Base-by-base conservation (phyloP, 2,329 filamentous ascomycete genomes). In the Malbranchea zuffiana region DNA sequence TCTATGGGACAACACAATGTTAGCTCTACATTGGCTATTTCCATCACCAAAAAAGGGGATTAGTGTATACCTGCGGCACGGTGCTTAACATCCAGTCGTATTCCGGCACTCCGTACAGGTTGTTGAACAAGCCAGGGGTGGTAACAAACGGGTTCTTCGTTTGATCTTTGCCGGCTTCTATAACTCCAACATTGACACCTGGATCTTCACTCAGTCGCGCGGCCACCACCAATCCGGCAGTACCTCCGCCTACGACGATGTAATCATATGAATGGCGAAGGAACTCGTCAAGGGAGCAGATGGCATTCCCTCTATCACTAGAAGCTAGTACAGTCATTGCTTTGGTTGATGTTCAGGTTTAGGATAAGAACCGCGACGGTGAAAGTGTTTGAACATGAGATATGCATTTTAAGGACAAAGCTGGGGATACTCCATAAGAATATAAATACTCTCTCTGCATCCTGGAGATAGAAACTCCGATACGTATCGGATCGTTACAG, bases 81-180 rank as follows among this genome's bases (percentile, higher is more conserved):
- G 50, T 59, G 25, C 50, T 37, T 16, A 53, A 52, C 11, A 47
- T 39, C 55, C 54, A 59, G 40, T 60, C 56, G 36, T 55, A 57
- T 15, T 30, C 27, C 27, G 27, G 27, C 11, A 5, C 53, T 42
- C 1, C 42, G 38, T 7, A 38, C 36, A 6, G 5, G 8, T 7
- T 11, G 8, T 10, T 5, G 7, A 32, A 17, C 7, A 32, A 19
- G 6, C 13, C 30, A 8, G 38, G 38, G 35, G 49, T 45, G 13
- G 44, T 44, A 24, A 48, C 28, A 33, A 48, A 39, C 23, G 38
- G 33, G 33, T 45, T 6, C 39, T 37, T 18, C 36, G 31, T 23
- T 34, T 20, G 67, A 41, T 68, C 59, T 6, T 60, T 61, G 1
- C 66, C 66, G 10, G 66, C 65, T 48, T 69, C 65, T 13, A 68